Evolutionary conservation across 2,329 filamentous ascomycete genomes (phyloP).

Genomic region (Talaromyces sp.): DNA sequence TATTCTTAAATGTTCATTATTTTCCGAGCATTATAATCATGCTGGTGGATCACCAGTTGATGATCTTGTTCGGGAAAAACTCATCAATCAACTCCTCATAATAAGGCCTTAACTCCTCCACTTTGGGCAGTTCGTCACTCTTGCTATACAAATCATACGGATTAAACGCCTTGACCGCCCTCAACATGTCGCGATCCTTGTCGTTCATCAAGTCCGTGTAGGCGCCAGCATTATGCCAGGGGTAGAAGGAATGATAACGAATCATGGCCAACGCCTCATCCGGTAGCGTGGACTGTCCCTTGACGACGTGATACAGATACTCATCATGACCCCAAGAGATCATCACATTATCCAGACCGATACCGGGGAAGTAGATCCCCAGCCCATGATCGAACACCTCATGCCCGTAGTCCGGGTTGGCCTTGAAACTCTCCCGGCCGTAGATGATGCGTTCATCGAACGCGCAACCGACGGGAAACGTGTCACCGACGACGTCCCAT

Average conservation of each 20-base stretch:
- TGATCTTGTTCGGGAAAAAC: slow-evolving; percentile 16
- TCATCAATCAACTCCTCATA: slow-evolving; percentile 20
- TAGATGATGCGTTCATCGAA: slow-evolving; percentile 73
- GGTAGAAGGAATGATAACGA: slow-evolving; percentile 87
- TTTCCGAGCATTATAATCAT: not conserved
- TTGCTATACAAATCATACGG: slow-evolving; percentile 91
- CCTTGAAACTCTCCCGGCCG: slow-evolving; percentile 65
- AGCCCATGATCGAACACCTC: slow-evolving; percentile 69
- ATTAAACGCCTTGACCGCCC: slow-evolving; percentile 81
- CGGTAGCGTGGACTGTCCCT: slow-evolving; percentile 74
- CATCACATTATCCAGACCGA: slow-evolving; percentile 83
- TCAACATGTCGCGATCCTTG: slow-evolving; percentile 74
- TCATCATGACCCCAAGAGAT: slow-evolving; percentile 69
- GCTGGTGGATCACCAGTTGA: slow-evolving; percentile 15
- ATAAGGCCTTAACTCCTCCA: slow-evolving; percentile 61
- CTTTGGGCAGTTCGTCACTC: slow-evolving; percentile 73
- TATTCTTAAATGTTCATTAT: not conserved
- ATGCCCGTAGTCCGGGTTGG: slow-evolving; percentile 70
- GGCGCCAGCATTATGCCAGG: slow-evolving; percentile 79
- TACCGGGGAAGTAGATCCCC: slow-evolving; percentile 75
- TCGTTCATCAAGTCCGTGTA: slow-evolving; percentile 80
- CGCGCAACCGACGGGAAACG: slow-evolving; percentile 45
- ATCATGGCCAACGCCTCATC: slow-evolving; percentile 87
- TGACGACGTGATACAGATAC: slow-evolving; percentile 70
- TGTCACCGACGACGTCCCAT: slow-evolving; percentile 82